Evolutionary conservation across 2,329 filamentous ascomycete species (phyloP).

Genomic region (Epichloe gansuensis): DNA sequence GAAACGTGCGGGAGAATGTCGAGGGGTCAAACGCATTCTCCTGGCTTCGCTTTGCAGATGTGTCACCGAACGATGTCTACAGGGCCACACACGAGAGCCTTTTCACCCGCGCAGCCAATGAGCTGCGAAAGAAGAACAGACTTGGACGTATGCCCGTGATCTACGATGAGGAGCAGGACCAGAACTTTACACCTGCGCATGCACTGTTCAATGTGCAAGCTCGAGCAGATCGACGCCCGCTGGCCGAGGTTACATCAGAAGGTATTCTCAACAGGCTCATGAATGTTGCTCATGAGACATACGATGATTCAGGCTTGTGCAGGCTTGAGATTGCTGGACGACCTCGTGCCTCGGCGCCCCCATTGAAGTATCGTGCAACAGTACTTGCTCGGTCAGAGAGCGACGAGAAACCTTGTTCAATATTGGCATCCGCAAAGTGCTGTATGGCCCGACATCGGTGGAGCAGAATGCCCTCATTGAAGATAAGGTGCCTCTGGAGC

Average conservation of each 20-base stretch:
- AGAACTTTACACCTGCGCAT: constrained; percentile 57
- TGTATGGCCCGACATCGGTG: constrained; percentile 53
- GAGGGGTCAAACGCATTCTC: constrained; percentile 60
- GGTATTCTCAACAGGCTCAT: constrained; percentile 64
- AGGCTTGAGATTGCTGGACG: constrained; percentile 71
- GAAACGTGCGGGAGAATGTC: constrained; percentile 57
- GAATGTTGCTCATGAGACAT: constrained; percentile 60
- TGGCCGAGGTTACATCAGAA: constrained; percentile 58
- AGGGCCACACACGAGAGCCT: constrained; percentile 56
- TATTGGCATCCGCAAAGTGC: constrained; percentile 54
- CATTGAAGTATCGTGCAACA: constrained; percentile 66
- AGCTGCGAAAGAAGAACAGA: constrained; percentile 42
- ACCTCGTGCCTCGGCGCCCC: constrained; percentile 78
- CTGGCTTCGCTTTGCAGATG: constrained; percentile 78
- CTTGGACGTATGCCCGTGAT: constrained; percentile 54
- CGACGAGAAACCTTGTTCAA: constrained; percentile 71
- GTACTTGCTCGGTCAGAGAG: constrained; percentile 52
- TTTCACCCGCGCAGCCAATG: constrained; percentile 59
- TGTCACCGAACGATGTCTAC: constrained; percentile 61
- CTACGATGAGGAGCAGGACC: constrained; percentile 55
- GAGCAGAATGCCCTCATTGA: constrained; percentile 67
- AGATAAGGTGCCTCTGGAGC: constrained; percentile 53
- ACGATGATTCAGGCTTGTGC: constrained; percentile 57
- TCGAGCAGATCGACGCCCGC: constrained; percentile 50
- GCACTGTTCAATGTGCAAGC: constrained; percentile 72